Percentiles rank a stretch among this genome's conserved stretches.
phyloP scores from a whole-genome alignment of 352 stramenopile species.

The Thalassiosira hispida region DNA sequence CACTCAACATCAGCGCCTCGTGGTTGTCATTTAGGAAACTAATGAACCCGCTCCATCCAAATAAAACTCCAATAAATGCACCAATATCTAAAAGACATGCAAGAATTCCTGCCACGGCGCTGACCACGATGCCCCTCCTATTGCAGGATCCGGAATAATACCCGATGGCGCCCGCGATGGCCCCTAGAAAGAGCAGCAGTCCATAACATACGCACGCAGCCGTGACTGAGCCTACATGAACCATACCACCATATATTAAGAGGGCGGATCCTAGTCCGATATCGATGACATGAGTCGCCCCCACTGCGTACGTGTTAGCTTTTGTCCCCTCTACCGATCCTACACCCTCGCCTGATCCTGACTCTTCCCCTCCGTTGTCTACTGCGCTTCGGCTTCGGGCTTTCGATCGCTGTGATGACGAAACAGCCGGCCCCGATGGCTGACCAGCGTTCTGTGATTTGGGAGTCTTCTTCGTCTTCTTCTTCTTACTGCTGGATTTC shows the following conservation, averaged over 20 bases:
- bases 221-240: conserved; percentile 32
- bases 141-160: conserved; percentile 41
- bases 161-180: conserved; percentile 26
- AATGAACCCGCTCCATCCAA: conserved; percentile 37
- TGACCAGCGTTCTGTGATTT: conserved; percentile 35
- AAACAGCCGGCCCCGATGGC: conserved; percentile 15
- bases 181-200: conserved; percentile 35
- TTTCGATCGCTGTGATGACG: conserved; percentile 8
- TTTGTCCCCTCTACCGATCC: background rate
- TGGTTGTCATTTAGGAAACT: conserved; percentile 50
- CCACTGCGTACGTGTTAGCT: conserved; percentile 14
- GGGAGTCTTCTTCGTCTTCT: conserved; percentile 14
- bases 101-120: conserved; percentile 23
- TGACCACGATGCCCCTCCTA: conserved; percentile 27
- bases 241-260: conserved; percentile 40
- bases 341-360: background rate
- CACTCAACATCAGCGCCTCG: conserved; percentile 31
- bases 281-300: conserved; percentile 34
- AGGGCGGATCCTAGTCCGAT: conserved; percentile 23
- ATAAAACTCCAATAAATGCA: conserved; percentile 28
- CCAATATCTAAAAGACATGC: conserved; percentile 31
- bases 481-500: conserved; percentile 8
- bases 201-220: conserved; percentile 30
- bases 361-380: conserved; percentile 5
- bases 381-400: conserved; percentile 8